These are phyloP conservation scores for Aspergillus amoenus DNA, from an alignment of 2,329 filamentous ascomycete genomes.

Conservation along the genomic window DNA sequence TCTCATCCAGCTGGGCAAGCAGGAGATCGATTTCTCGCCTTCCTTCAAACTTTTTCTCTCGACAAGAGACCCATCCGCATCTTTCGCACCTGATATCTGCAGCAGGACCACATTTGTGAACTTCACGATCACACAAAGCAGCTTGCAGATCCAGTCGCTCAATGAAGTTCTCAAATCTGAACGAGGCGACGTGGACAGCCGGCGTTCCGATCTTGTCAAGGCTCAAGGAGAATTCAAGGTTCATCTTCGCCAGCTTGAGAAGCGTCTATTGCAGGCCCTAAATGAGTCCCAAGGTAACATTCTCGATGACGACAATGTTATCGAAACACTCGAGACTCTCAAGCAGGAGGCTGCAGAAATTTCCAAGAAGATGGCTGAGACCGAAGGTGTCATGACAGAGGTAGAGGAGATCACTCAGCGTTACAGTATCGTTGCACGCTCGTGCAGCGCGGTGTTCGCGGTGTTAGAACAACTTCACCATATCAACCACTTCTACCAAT, in stretches of 20 bases:
- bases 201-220: constrained; percentile 96
- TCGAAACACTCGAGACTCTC: constrained; percentile 93
- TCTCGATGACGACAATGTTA: constrained; percentile 95
- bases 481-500: constrained; percentile 99
- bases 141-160: constrained; percentile 93
- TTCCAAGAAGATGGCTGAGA: constrained; percentile 92
- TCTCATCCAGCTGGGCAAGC: constrained; percentile 95
- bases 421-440: constrained; percentile 88
- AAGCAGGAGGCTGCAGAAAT: constrained; percentile 98
- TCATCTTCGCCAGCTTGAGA: constrained; percentile 93
- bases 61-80: constrained; percentile 91
- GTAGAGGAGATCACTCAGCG: constrained; percentile 94
- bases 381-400: constrained; percentile 96
- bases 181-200: constrained; percentile 93
- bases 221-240: constrained; percentile 98
- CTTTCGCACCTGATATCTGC: constrained; percentile 94
- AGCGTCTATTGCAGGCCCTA: constrained; percentile 86
- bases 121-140: constrained; percentile 98
- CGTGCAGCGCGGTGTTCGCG: constrained; percentile 96
- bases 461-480: constrained; percentile 96
- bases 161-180: constrained; percentile 98
- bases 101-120: constrained; percentile 99
- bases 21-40: constrained; percentile 98
- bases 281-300: constrained; percentile 98
- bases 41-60: constrained; percentile 94